Base-by-base conservation (phyloP, 768 basidiomycete genomes). In the Roridomyces roridus region DNA sequence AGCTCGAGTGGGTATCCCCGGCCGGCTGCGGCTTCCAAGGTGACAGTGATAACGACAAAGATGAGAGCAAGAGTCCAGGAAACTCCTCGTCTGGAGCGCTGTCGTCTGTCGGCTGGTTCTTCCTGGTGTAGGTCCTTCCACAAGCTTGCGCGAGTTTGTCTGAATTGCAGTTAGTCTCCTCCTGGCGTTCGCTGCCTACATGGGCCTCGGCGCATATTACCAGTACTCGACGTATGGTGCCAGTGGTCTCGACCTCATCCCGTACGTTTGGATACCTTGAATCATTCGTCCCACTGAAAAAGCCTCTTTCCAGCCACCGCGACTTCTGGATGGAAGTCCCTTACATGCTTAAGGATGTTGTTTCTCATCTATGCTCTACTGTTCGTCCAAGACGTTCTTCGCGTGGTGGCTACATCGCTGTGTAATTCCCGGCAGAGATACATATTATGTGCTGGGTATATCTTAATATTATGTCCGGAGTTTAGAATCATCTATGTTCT, bases 291-390 rank as follows among this genome's bases (percentile, higher is more conserved):
- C 45, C 18, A 14, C 39, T 47, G n/a, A 11, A 56, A 49, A 50
- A 39, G 12, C 50, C 51, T 49, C 37, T 39, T 37, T 44, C 58
- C 60, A 94, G 91, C 56, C 92, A 94, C 72, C 89, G 92, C 45
- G 91, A 93, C 68, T 94, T 94, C 72, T 94, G 92, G 92, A 77
- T 85, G 69, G 92, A 94, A 72, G 90, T 94, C 3, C 92, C 92
- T 5, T 92, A 91, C 63, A 89, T 94, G 85, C 70, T 92, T 41
- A 80, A 81, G 39, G 92, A 94, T 64, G 88, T 94, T 21, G 68
- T 88, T 47, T 83, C 86, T 20, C 91, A 93, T 72, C 72, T 94
- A 35, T 92, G 90, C 71, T 86, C 89, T 15, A 81, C 81, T 40
- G 82, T 90, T 36, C 86, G 88, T 46, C 85, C 87, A 62, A 82